Evolutionary conservation across 345 rosid species (phyloP).

Genomic region (Clarkia xantiana): DNA sequence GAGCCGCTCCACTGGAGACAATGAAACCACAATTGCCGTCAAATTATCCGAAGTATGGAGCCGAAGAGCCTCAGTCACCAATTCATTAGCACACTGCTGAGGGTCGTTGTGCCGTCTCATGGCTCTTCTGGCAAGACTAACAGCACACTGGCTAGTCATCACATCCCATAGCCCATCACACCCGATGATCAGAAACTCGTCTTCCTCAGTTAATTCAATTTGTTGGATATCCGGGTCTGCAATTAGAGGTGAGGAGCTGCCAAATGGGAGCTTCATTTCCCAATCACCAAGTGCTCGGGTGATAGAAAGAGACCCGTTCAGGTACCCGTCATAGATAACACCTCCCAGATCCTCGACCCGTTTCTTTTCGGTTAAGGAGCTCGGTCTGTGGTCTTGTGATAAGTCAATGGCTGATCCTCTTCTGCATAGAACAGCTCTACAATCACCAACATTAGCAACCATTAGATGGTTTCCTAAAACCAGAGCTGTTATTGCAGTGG

Average conservation of each 20-base stretch:
- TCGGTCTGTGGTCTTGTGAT: constrained; percentile 10
- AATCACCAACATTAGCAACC: constrained; percentile 10
- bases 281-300: constrained; percentile 12
- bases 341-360: constrained; percentile 8
- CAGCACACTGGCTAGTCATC: constrained; percentile 8
- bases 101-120: constrained; percentile 7
- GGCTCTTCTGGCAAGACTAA: constrained; percentile 5
- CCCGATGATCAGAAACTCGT: constrained; percentile 7
- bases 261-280: constrained; percentile 10
- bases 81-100: constrained; percentile 6
- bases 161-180: constrained; percentile 10
- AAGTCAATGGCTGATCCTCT: constrained; percentile 8
- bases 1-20: constrained; percentile 3
- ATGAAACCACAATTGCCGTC: constrained; percentile 4
- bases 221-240: constrained; percentile 6
- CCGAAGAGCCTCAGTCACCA: constrained; percentile 5
- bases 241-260: constrained; percentile 4
- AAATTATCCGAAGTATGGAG: constrained; percentile 2
- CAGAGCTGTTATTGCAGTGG: constrained; percentile 8
- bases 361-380: constrained; percentile 2
- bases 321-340: constrained; percentile 4
- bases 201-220: constrained; percentile 1
- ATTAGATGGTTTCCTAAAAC: constrained; percentile 5
- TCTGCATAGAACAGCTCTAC: constrained; percentile 6
- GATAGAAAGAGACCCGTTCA: constrained; percentile 2